A percentile compares a stretch with the other conserved stretches of the same genome.
These are phyloP conservation scores for Aurinia saxatilis DNA, from an alignment of 345 rosid genomes.

Conservation along the genomic window DNA sequence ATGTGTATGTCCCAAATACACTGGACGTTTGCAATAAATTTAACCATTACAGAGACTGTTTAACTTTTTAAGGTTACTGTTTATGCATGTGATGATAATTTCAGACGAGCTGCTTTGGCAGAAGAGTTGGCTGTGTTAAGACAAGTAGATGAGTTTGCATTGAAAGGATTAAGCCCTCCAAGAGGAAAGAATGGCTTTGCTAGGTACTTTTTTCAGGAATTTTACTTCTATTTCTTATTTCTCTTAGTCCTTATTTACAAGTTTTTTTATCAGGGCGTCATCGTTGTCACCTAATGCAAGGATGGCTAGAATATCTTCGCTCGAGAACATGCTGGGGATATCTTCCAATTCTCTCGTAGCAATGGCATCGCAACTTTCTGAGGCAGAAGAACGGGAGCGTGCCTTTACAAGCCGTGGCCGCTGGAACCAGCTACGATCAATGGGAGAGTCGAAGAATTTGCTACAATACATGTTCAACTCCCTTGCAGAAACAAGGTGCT, in stretches of 20 bases:
- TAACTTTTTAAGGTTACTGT: neutral
- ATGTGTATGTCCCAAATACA: conserved; percentile 59
- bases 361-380: conserved; percentile 99
- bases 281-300: conserved; percentile 95
- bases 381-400: conserved; percentile 96
- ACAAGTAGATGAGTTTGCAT: conserved; percentile 86
- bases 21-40: neutral
- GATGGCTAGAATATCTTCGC: conserved; percentile 81
- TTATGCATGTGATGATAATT: conserved; percentile 2
- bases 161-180: conserved; percentile 88
- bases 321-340: conserved; percentile 86
- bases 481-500: conserved; percentile 76
- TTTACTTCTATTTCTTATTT: neutral
- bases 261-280: conserved; percentile 59
- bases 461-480: conserved; percentile 93
- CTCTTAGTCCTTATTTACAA: neutral
- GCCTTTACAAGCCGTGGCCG: conserved; percentile 86
- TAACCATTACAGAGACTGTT: neutral
- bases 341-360: conserved; percentile 93
- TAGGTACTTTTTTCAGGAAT: conserved; percentile 40
- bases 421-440: conserved; percentile 96
- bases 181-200: conserved; percentile 89
- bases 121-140: conserved; percentile 85
- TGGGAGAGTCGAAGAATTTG: conserved; percentile 96
- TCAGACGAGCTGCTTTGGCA: conserved; percentile 90